A percentile compares a stretch with the other conserved stretches of the same genome.
phyloP scores from a whole-genome alignment of 495 filamentous ascomycete genomes.

The Penicillium turbatum region DNA sequence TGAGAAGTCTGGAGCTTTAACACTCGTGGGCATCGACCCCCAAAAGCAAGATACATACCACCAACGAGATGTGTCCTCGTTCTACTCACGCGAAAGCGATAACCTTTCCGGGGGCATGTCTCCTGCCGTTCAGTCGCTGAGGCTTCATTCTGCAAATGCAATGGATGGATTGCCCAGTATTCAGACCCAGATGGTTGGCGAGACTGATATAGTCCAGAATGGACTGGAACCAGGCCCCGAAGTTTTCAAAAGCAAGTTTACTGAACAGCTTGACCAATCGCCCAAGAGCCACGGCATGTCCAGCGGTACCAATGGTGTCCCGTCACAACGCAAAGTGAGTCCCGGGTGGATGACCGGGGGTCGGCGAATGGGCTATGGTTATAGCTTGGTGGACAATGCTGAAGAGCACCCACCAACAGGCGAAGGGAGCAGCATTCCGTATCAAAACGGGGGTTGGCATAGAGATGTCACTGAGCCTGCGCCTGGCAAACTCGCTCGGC shows the following conservation, averaged over 20 bases:
- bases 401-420: conserved; percentile 12
- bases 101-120: conserved; percentile 12
- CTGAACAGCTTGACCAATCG: conserved; percentile 26
- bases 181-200: not conserved
- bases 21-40: conserved; percentile 5
- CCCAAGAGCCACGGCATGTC: not conserved
- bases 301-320: conserved; percentile 3
- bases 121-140: not conserved
- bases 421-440: not conserved
- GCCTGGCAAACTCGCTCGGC: not conserved
- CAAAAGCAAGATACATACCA: conserved; percentile 5
- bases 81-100: conserved; percentile 29
- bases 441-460: not conserved
- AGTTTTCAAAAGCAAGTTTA: conserved; percentile 26
- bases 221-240: not conserved
- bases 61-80: conserved; percentile 23
- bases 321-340: conserved; percentile 35
- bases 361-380: conserved; percentile 43
- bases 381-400: conserved; percentile 28
- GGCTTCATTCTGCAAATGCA: conserved; percentile 1
- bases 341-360: conserved; percentile 46
- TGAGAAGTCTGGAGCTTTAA: conserved; percentile 4
- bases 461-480: not conserved
- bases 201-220: not conserved
- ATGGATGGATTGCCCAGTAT: not conserved